These are phyloP conservation scores for Arthrobotrys entomopaga DNA, from an alignment of 2,329 filamentous ascomycete species.

Conservation along the genomic window DNA sequence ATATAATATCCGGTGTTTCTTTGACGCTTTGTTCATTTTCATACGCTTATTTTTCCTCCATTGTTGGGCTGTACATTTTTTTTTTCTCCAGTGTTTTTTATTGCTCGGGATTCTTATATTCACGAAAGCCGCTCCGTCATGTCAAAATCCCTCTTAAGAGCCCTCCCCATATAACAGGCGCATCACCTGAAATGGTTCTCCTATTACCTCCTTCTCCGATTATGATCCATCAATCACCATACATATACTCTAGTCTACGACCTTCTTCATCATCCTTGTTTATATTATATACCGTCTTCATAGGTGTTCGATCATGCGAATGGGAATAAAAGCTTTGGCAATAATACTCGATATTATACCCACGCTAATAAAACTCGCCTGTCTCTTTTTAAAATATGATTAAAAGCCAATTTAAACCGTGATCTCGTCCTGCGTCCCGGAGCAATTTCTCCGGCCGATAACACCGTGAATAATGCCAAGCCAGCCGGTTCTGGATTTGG, in stretches of 20 bases:
- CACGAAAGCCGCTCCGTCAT: conserved; percentile 52
- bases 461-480: neutral
- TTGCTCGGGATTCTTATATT: conserved; percentile 44
- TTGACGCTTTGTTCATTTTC: conserved; percentile 52
- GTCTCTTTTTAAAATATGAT: too few species aligned
- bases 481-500: conserved; percentile 9
- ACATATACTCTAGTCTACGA: conserved; percentile 37
- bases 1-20: conserved; percentile 53
- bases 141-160: conserved; percentile 45
- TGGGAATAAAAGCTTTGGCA: conserved; percentile 55
- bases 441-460: too few species aligned
- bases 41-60: conserved; percentile 50
- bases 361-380: conserved; percentile 2
- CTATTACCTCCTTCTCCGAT: conserved; percentile 46
- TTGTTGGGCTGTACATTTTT: conserved; percentile 55
- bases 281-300: conserved; percentile 54
- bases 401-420: too few species aligned
- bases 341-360: conserved; percentile 55
- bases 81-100: conserved; percentile 51
- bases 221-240: conserved; percentile 37
- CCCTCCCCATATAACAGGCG: conserved; percentile 36
- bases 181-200: conserved; percentile 47
- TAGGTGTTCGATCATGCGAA: conserved; percentile 52
- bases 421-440: too few species aligned
- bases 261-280: conserved; percentile 45